Conservation (phyloP, 176 grass and related monocot genomes). For the Cocos nucifera region DNA sequence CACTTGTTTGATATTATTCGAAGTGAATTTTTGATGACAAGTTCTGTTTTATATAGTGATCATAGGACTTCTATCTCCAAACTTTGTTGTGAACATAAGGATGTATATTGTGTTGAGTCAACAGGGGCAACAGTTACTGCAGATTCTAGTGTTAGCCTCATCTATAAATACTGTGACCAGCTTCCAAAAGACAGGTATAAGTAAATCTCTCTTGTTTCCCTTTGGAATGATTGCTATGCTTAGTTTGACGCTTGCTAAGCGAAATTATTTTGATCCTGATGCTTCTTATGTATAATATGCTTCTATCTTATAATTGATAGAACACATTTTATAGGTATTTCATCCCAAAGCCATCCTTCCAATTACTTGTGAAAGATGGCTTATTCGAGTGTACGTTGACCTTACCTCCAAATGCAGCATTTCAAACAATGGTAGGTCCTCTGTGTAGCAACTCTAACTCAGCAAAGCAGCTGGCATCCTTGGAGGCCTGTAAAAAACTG, state of each 20-base stretch:
- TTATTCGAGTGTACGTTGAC: constrained; percentile 1
- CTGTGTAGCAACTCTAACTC: background rate
- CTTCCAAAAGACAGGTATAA: constrained; percentile 12
- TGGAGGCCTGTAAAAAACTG: constrained; percentile 12
- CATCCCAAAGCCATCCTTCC: constrained; percentile 6
- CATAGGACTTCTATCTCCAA: background rate
- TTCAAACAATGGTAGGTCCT: constrained; percentile 15
- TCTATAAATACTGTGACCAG: constrained; percentile 9
- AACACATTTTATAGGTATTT: background rate
- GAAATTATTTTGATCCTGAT: too few species aligned
- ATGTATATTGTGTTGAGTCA: constrained; percentile 2
- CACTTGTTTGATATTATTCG: constrained; percentile 1
- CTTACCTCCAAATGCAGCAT: constrained; percentile 17
- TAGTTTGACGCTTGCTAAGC: too few species aligned
- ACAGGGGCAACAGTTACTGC: constrained; percentile 12
- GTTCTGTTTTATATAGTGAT: background rate
- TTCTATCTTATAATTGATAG: too few species aligned
- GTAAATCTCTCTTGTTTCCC: too few species aligned
- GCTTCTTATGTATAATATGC: too few species aligned
- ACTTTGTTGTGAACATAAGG: background rate
- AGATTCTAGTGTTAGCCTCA: constrained; percentile 7
- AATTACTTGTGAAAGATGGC: background rate
- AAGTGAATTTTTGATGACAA: background rate
- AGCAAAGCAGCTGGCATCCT: constrained; percentile 13
- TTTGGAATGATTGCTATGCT: too few species aligned